A percentile compares a stretch with the other conserved stretches of the same genome.
These are phyloP conservation scores for Ambrosia hybrid DNA, from an alignment of 140 eudicot species.

Conservation along the genomic window DNA sequence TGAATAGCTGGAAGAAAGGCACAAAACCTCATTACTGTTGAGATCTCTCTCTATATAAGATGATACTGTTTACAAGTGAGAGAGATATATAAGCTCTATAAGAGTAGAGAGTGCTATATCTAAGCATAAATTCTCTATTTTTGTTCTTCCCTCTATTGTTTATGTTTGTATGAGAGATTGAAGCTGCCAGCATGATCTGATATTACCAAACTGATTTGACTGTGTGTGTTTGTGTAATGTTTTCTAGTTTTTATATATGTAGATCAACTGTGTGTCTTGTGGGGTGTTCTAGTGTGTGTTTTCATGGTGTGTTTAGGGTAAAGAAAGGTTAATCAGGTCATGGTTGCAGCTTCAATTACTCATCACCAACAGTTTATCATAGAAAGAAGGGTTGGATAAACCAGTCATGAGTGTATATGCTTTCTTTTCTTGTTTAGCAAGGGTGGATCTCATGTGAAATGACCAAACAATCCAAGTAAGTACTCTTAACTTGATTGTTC, in stretches of 20 bases:
- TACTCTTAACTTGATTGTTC: conserved; percentile 20
- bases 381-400: conserved; percentile 13
- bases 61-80: conserved; percentile 30
- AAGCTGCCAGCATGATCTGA: conserved; percentile 99
- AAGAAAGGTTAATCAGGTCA: conserved; percentile 63
- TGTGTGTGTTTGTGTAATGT: not conserved
- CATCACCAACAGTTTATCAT: conserved; percentile 50
- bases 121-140: conserved; percentile 18
- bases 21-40: conserved; percentile 40
- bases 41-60: conserved; percentile 46
- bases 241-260: not conserved
- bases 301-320: conserved; percentile 12
- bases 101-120: conserved; percentile 10
- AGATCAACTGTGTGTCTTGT: not conserved
- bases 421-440: conserved; percentile 21
- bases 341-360: conserved; percentile 91
- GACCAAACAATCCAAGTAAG: conserved; percentile 33
- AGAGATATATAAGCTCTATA: conserved; percentile 18
- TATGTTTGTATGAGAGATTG: conserved; percentile 83
- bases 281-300: not conserved
- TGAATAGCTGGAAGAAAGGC: conserved; percentile 61
- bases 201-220: conserved; percentile 13
- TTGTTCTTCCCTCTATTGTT: conserved; percentile 9
- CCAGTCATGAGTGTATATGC: not conserved
- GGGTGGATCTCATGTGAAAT: conserved; percentile 19